These are phyloP conservation scores for Alternaria gansuensis DNA, from an alignment of 2,329 filamentous ascomycete genomes.

Conservation along the genomic window DNA sequence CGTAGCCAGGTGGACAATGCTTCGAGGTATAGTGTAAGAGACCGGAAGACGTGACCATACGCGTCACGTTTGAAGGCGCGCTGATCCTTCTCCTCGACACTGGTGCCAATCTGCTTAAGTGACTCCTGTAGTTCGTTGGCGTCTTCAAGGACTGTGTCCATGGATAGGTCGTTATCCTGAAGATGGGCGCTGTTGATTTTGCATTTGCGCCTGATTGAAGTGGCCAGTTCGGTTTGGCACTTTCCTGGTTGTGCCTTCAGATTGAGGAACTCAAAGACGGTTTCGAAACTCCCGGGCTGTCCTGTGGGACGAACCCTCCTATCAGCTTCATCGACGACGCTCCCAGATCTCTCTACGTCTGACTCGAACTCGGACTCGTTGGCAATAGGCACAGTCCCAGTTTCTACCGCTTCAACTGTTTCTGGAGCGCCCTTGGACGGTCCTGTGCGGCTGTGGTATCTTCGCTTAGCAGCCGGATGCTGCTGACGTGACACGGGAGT, in stretches of 20 bases:
- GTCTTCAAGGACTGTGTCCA: slow-evolving; percentile 21
- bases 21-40: slow-evolving; percentile 28
- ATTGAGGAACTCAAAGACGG: slow-evolving; percentile 37
- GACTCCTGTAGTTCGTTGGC: slow-evolving; percentile 15
- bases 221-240: slow-evolving; percentile 32
- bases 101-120: slow-evolving; percentile 16
- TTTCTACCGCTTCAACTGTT: not conserved
- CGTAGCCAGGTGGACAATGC: slow-evolving; percentile 29
- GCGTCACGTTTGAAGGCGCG: slow-evolving; percentile 40
- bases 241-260: slow-evolving; percentile 24
- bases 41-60: slow-evolving; percentile 39
- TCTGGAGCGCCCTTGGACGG: not conserved
- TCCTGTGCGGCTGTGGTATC: not conserved
- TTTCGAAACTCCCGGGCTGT: slow-evolving; percentile 19
- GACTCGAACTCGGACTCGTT: not conserved
- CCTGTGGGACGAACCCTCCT: not conserved
- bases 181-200: slow-evolving; percentile 8
- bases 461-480: not conserved
- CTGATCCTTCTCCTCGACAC: slow-evolving; percentile 14
- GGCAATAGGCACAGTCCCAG: not conserved
- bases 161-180: slow-evolving; percentile 13
- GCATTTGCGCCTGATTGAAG: slow-evolving; percentile 27
- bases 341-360: slow-evolving; percentile 11
- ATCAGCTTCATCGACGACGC: slow-evolving; percentile 6
- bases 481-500: not conserved